A percentile compares a stretch with the other conserved stretches of the same genome.
These are phyloP conservation scores for Calonectria henricotiae DNA, from an alignment of 2,329 filamentous ascomycete species.

Conservation along the genomic window DNA sequence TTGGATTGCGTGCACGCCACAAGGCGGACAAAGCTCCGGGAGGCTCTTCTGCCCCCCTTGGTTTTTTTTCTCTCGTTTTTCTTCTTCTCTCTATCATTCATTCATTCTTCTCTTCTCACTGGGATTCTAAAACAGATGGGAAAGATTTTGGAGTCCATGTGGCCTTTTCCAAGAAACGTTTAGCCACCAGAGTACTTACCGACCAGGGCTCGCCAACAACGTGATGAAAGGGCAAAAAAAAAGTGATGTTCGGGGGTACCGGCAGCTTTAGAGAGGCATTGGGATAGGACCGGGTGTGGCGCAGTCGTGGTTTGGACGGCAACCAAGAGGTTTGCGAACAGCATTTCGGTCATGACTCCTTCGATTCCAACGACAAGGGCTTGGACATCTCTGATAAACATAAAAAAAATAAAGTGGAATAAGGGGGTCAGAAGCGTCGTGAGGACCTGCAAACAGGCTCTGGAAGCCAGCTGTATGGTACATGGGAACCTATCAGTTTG, in stretches of 20 bases:
- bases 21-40: slow-evolving; percentile 17
- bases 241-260: slow-evolving; percentile 43
- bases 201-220: slow-evolving; percentile 10
- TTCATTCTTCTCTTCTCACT: not conserved
- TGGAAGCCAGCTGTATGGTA: slow-evolving; percentile 6
- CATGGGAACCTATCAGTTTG: not conserved
- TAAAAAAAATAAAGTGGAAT: not conserved
- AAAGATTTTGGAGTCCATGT: not conserved
- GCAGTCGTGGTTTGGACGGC: slow-evolving; percentile 21
- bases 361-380: not conserved
- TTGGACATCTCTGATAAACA: not conserved
- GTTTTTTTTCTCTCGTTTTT: not conserved
- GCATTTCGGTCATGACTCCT: not conserved
- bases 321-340: not conserved
- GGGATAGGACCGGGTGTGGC: slow-evolving; percentile 31
- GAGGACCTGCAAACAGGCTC: slow-evolving; percentile 10
- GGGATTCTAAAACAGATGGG: slow-evolving; percentile 9
- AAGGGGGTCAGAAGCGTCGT: not conserved
- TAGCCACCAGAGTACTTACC: not conserved
- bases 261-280: slow-evolving; percentile 30
- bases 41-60: not conserved
- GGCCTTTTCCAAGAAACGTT: not conserved
- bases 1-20: slow-evolving; percentile 7
- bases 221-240: slow-evolving; percentile 12
- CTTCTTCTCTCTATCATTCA: not conserved